These are phyloP conservation scores for Sphaerulina populicola DNA, from an alignment of 2,329 filamentous ascomycete species.

Conservation along the genomic window DNA sequence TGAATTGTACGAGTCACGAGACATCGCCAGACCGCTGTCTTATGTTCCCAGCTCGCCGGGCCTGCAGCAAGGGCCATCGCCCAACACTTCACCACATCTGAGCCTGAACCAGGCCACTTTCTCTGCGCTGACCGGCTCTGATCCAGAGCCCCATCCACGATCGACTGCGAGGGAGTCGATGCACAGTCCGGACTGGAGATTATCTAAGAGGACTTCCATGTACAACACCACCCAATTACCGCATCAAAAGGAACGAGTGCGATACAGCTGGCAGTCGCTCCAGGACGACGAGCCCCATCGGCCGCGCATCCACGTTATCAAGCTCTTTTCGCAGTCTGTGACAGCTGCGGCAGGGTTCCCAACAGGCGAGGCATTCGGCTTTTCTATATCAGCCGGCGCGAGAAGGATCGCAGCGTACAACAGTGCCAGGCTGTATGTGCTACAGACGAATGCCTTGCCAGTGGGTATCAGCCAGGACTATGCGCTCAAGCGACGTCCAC, in stretches of 20 bases:
- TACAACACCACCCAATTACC: constrained; percentile 26
- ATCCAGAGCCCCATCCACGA: constrained; percentile 8
- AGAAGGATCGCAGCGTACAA: constrained; percentile 71
- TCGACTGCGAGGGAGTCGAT: constrained; percentile 17
- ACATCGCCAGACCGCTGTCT: constrained; percentile 23
- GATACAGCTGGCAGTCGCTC: constrained; percentile 35
- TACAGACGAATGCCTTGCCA: constrained; percentile 56
- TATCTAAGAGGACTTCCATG: constrained; percentile 17
- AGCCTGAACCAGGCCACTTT: constrained; percentile 7
- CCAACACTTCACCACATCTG: constrained; percentile 6
- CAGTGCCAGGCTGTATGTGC: constrained; percentile 72
- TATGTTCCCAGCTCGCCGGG: constrained; percentile 14
- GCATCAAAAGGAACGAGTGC: constrained; percentile 28
- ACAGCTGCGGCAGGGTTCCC: constrained; percentile 67
- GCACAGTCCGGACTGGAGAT: constrained; percentile 14
- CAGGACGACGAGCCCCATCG: constrained; percentile 33
- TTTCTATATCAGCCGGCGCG: constrained; percentile 67
- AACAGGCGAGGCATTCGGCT: constrained; percentile 65
- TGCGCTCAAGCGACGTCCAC: constrained; percentile 67
- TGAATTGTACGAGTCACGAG: constrained; percentile 17
- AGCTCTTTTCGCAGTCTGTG: constrained; percentile 72
- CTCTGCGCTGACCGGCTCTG: constrained; percentile 9
- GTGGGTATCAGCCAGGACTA: constrained; percentile 61
- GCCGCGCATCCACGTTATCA: constrained; percentile 49
- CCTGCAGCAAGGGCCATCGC: constrained; percentile 13